These are phyloP conservation scores for Pythium utonaiense DNA, from an alignment of 352 stramenopile species.

Conservation along the genomic window DNA sequence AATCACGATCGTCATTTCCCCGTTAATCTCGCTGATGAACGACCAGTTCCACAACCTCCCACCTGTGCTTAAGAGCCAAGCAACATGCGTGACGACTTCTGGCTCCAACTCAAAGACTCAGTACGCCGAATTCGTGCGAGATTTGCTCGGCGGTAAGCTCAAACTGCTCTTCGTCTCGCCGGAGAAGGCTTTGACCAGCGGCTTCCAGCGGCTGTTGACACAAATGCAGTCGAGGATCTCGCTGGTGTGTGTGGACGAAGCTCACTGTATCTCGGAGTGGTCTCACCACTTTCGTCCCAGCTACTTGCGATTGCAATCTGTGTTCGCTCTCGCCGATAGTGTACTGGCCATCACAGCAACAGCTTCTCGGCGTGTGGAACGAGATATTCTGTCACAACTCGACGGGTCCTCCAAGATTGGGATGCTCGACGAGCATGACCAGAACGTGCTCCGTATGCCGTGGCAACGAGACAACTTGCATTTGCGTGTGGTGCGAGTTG, in stretches of 20 bases:
- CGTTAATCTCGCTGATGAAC: conserved; percentile 92
- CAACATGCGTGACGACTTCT: conserved; percentile 52
- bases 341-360: conserved; percentile 93
- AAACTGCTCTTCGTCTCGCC: conserved; percentile 91
- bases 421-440: conserved; percentile 23
- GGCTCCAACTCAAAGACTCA: conserved; percentile 47
- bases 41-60: conserved; percentile 89
- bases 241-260: conserved; percentile 93
- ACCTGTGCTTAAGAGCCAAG: conserved; percentile 45
- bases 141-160: conserved; percentile 54
- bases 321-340: conserved; percentile 60
- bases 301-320: conserved; percentile 53
- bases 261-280: conserved; percentile 95
- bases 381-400: conserved; percentile 66
- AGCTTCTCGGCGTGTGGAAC: conserved; percentile 73
- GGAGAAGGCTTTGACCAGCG: conserved; percentile 79
- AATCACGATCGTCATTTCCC: conserved; percentile 91
- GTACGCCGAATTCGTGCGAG: conserved; percentile 62
- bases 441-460: conserved; percentile 68
- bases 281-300: conserved; percentile 93
- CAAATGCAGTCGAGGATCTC: conserved; percentile 46
- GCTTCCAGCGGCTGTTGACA: conserved; percentile 69
- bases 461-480: conserved; percentile 71
- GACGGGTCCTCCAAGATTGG: background rate
- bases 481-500: conserved; percentile 48